These are phyloP conservation scores for Phylloporus sp. DNA, from an alignment of 1,284 basidiomycete species.

Conservation along the genomic window DNA sequence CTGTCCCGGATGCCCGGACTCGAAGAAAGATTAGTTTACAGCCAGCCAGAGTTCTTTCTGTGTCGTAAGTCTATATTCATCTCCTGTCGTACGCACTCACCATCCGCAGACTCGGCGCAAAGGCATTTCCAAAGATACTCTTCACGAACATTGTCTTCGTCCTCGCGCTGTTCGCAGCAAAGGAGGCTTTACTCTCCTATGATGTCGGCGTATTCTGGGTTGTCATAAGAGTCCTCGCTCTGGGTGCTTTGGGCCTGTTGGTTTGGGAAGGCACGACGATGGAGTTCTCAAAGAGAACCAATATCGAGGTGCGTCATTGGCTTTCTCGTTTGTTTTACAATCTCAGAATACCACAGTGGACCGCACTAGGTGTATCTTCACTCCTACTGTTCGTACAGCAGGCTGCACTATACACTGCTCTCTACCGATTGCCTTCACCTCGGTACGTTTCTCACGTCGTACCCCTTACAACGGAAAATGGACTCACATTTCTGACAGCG, in stretches of 20 bases:
- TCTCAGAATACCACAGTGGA: constrained; percentile 60
- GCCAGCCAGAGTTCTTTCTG: constrained; percentile 57
- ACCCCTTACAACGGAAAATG: neutral
- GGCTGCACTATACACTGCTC: constrained; percentile 64
- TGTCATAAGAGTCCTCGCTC: constrained; percentile 71
- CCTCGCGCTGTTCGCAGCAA: constrained; percentile 65
- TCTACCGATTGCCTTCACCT: constrained; percentile 69
- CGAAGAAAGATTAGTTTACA: constrained; percentile 71
- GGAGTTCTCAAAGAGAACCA: constrained; percentile 57
- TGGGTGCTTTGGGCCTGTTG: constrained; percentile 65
- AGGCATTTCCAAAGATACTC: constrained; percentile 61
- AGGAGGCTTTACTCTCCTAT: constrained; percentile 68
- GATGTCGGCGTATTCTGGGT: constrained; percentile 79
- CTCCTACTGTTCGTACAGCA: constrained; percentile 73
- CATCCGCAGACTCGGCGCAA: constrained; percentile 52
- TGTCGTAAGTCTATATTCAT: constrained; percentile 55
- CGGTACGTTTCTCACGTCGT: constrained; percentile 52
- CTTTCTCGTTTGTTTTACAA: constrained; percentile 2
- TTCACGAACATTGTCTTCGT: constrained; percentile 69
- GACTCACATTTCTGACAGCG: constrained; percentile 48
- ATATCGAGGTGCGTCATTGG: constrained; percentile 61
- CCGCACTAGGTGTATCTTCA: constrained; percentile 70
- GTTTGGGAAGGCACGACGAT: constrained; percentile 64
- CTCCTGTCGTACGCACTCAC: constrained; percentile 1
- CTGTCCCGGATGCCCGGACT: constrained; percentile 71